Base-by-base conservation (phyloP, 441 rosid genomes). In the Pelargonium cotyledonis region DNA sequence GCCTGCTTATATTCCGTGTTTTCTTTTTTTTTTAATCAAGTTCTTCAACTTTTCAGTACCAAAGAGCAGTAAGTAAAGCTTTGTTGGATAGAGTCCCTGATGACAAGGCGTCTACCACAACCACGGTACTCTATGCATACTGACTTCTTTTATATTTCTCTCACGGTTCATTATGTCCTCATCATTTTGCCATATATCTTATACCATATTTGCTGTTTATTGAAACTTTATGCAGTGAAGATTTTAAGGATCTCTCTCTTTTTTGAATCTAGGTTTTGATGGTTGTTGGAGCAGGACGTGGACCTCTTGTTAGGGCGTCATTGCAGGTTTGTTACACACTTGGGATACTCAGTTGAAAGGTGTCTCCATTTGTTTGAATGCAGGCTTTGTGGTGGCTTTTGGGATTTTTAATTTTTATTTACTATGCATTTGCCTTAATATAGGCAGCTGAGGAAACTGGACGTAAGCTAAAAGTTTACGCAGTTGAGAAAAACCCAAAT, bases 261-360 rank as follows among this genome's bases (percentile, higher is more conserved):
- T 64, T 35, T 11, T 73, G 66, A 82, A 66, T 63, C 53, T 70
- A 90, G 99, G 96, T 95, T 29, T 85, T 95, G 84, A 95, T 92
- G 98, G 99, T 95, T 77, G 99, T 95, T 35, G 99, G 99, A 84
- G 99, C 98, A 51, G 99, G 98, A 73, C 89, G 98, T 66, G 98
- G 98, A 68, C 98, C 99, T 72, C 95, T 95, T 79, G 99, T 95
- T 63, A 87, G 97, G 87, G 98, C 98, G 77, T 86, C 99, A 6
- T 77, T 95, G 85, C 96, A 86, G 99, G 99, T 92, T 80, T 43
- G 14, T 76, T 72, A 65, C 63, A 8, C 2, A 55, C 61, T 55
- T 18, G 61, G 23, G 10, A 55, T 55, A 55, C 61, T 55, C 61
- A 55, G 11, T 55, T 55, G 10, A 6, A 55, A 18, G 14, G 16